phyloP scores from a whole-genome alignment of 2,329 filamentous ascomycete species.

The Neonectria hederae region DNA sequence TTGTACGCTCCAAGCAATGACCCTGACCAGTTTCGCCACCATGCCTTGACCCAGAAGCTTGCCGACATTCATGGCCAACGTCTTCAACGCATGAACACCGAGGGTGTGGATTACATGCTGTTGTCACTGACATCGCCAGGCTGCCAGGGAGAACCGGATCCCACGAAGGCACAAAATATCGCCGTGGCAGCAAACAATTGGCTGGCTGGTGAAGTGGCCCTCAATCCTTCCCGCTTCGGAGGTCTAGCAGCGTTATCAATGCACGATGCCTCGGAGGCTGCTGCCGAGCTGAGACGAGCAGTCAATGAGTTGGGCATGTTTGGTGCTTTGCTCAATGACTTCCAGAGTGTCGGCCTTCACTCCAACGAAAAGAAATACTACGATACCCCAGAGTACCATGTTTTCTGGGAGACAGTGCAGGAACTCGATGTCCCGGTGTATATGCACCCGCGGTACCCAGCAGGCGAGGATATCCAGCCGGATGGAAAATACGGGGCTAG shows the following conservation, averaged over 20 bases:
- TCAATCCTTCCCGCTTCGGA: slow-evolving; percentile 9
- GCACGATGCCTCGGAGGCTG: slow-evolving; percentile 13
- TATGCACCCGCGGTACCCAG: slow-evolving; percentile 22
- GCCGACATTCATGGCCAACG: slow-evolving; percentile 25
- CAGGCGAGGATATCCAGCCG: background rate
- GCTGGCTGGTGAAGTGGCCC: background rate
- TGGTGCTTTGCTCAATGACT: slow-evolving; percentile 22
- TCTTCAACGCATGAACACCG: slow-evolving; percentile 7
- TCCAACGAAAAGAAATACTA: slow-evolving; percentile 5
- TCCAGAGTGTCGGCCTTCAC: background rate
- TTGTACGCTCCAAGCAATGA: slow-evolving; percentile 4
- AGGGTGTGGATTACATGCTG: slow-evolving; percentile 26
- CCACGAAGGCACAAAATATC: background rate
- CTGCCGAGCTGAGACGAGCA: slow-evolving; percentile 8
- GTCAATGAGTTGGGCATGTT: slow-evolving; percentile 9
- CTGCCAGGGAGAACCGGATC: slow-evolving; percentile 9
- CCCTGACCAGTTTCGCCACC: background rate
- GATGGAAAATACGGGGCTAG: slow-evolving; percentile 6
- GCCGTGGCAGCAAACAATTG: slow-evolving; percentile 18
- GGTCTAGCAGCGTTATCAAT: slow-evolving; percentile 17
- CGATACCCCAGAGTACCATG: slow-evolving; percentile 11
- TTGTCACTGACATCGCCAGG: slow-evolving; percentile 23
- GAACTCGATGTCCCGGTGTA: slow-evolving; percentile 24
- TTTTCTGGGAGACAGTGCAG: slow-evolving; percentile 14
- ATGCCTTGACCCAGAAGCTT: slow-evolving; percentile 3